Conservation (phyloP, 352 stramenopile genomes). For the Pythium dissimile region DNA sequence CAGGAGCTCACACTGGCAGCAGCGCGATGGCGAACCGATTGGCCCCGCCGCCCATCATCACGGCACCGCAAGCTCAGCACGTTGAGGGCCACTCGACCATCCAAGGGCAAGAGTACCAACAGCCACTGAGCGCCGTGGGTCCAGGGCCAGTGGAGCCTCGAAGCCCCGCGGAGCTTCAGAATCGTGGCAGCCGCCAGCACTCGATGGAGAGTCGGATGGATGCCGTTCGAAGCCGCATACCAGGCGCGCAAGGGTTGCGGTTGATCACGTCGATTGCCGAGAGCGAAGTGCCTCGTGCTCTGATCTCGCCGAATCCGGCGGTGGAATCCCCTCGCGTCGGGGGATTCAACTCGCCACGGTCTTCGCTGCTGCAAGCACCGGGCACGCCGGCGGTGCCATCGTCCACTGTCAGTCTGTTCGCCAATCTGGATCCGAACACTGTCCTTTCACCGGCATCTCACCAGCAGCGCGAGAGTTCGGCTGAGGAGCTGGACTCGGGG, state of each 20-base stretch:
- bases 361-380: slow-evolving; percentile 61
- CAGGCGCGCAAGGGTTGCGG: slow-evolving; percentile 57
- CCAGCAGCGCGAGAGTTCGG: slow-evolving; percentile 70
- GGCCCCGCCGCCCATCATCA: slow-evolving; percentile 55
- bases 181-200: slow-evolving; percentile 48
- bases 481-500: slow-evolving; percentile 24
- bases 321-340: slow-evolving; percentile 79
- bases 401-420: slow-evolving; percentile 49
- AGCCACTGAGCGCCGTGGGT: slow-evolving; percentile 33
- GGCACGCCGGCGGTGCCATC: slow-evolving; percentile 59
- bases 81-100: slow-evolving; percentile 39
- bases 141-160: slow-evolving; percentile 38
- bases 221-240: slow-evolving; percentile 25
- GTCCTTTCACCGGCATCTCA: slow-evolving; percentile 80
- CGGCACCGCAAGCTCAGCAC: slow-evolving; percentile 28
- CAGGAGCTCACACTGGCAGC: background rate
- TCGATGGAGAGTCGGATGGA: slow-evolving; percentile 20
- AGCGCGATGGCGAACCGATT: slow-evolving; percentile 6
- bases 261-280: slow-evolving; percentile 82
- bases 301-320: slow-evolving; percentile 84
- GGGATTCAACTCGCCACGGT: slow-evolving; percentile 75
- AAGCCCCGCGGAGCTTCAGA: slow-evolving; percentile 81
- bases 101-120: slow-evolving; percentile 70
- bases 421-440: slow-evolving; percentile 31
- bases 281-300: slow-evolving; percentile 69